These are phyloP conservation scores for Pseudogymnoascus sp. DNA, from an alignment of 2,329 filamentous ascomycete species.

Conservation along the genomic window DNA sequence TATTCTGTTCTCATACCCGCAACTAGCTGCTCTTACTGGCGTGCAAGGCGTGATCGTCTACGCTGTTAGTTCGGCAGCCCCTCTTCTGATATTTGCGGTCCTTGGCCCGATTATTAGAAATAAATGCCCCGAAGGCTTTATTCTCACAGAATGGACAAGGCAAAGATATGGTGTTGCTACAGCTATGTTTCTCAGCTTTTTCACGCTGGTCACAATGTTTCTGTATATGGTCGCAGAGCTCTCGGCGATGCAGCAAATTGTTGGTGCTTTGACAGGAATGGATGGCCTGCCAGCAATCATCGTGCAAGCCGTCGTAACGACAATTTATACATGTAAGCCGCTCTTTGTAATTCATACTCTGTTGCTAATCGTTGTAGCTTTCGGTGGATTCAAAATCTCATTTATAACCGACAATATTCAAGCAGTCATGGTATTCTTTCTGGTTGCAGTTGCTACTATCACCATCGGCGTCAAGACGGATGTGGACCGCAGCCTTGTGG, in stretches of 20 bases:
- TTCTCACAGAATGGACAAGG: conserved; percentile 75
- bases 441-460: conserved; percentile 67
- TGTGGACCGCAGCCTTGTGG: conserved; percentile 61
- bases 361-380: conserved; percentile 37
- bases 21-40: conserved; percentile 70
- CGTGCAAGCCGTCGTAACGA: conserved; percentile 68
- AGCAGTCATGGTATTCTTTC: conserved; percentile 65
- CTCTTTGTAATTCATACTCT: neutral
- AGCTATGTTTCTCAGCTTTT: conserved; percentile 65
- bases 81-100: conserved; percentile 64
- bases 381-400: conserved; percentile 76
- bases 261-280: conserved; percentile 65
- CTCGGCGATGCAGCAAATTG: conserved; percentile 71
- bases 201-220: conserved; percentile 75
- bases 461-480: conserved; percentile 68
- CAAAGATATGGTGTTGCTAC: conserved; percentile 65
- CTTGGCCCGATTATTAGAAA: conserved; percentile 69
- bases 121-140: conserved; percentile 76
- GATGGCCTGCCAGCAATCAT: conserved; percentile 68
- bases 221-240: conserved; percentile 82
- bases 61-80: conserved; percentile 62
- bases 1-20: conserved; percentile 74
- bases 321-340: conserved; percentile 67
- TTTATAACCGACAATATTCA: conserved; percentile 80
- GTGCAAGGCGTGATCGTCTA: conserved; percentile 74